Conservation (phyloP, 441 rosid species). For the Croton setiger region DNA sequence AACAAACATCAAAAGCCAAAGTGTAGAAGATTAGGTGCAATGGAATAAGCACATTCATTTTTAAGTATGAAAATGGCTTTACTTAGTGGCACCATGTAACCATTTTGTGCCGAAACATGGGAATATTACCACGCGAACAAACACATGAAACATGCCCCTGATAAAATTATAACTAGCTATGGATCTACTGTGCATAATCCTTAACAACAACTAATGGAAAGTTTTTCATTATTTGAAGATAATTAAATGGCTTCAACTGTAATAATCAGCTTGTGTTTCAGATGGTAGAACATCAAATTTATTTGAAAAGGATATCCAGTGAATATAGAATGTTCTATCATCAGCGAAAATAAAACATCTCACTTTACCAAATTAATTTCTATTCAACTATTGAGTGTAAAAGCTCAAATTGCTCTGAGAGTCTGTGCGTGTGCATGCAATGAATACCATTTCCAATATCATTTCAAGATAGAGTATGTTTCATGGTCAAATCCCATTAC, state of each 20-base stretch:
- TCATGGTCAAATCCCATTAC: not conserved
- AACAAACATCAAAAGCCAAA: not conserved
- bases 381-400: not conserved
- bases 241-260: not conserved
- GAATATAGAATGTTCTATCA: not conserved
- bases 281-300: not conserved
- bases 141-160: not conserved
- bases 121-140: not conserved
- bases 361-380: not conserved
- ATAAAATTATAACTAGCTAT: slow-evolving; percentile 4
- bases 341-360: not conserved
- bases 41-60: not conserved
- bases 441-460: not conserved
- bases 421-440: not conserved
- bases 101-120: not conserved
- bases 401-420: not conserved
- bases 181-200: not conserved
- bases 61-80: slow-evolving; percentile 5
- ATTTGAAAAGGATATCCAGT: not conserved
- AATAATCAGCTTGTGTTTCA: not conserved
- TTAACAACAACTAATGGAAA: not conserved
- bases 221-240: not conserved
- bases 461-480: not conserved
- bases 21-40: not conserved
- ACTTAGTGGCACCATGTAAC: not conserved